Base-by-base conservation (phyloP, 352 stramenopile species). In the Phytophthora colocasiae region DNA sequence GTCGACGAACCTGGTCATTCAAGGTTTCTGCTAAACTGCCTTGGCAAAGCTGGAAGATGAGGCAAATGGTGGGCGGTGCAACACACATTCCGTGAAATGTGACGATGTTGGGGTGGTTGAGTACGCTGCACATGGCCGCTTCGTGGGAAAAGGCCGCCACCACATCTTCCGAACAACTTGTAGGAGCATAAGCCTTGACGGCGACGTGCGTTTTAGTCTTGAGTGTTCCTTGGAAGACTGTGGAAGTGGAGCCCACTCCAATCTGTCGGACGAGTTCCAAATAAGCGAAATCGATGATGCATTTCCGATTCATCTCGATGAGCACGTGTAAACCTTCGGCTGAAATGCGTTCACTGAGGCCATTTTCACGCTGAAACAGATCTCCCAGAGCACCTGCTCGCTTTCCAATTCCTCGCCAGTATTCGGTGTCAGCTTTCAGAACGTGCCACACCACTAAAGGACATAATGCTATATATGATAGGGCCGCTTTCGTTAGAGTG, bases 281-380 rank as follows among this genome's bases (percentile, higher is more conserved):
- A 43, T 83, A 81, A 6, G 77, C 77, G 55, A 88, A 88, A 38
- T 88, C 79, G 26, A 88, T 83, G 34, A 88, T 60, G 48, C 71
- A 66, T 31, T 83, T 85, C 11, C 73, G 73, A 26, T 87, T 78
- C 69, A 82, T 75, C 39, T 86, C 78, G 47, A 87, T 85, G 12
- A 85, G 58, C 14, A 80, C 43, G 45, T 88, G 77, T 0, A 88
- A 58, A 26, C 73, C 76, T 40, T 82, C 38, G 3, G 73, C 75
- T 0, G 78, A 85, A 1, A 82, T 46, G 0, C 68, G 64, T 22
- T 85, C 79, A 9, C 70, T 63, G 1, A 81, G 41, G 6, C 47
- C 50, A 39, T 75, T 68, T 14, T 68, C 57, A 2, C 62, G 57
- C n/a, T 75, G 63, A 45, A 82, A 78, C 6, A 70, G 29, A 36